These are phyloP conservation scores for Cyberlindnera meyerae DNA, from an alignment of 805 yeast species.

Conservation along the genomic window DNA sequence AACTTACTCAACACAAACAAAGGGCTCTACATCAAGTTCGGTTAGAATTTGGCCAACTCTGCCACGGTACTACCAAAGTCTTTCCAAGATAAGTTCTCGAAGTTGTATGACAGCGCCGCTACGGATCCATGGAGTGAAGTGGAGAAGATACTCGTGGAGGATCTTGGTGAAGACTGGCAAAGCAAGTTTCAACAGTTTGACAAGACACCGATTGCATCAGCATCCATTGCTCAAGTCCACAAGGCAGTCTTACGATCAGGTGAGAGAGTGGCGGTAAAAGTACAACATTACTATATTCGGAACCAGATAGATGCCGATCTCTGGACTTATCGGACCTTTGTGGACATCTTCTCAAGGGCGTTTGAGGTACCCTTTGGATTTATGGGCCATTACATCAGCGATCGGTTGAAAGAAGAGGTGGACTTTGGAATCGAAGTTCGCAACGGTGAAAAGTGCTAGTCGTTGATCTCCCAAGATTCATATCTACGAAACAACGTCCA, in stretches of 20 bases:
- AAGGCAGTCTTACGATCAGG: constrained; percentile 44
- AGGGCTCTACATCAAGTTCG: constrained; percentile 69
- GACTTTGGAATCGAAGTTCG: constrained; percentile 53
- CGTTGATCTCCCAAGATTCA: constrained; percentile 38
- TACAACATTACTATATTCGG: constrained; percentile 59
- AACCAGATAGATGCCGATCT: constrained; percentile 61
- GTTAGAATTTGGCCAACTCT: constrained; percentile 78
- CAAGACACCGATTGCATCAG: constrained; percentile 63
- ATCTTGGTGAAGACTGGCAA: constrained; percentile 40
- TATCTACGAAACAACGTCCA: constrained; percentile 39
- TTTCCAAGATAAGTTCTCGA: constrained; percentile 51
- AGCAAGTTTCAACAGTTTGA: constrained; percentile 41
- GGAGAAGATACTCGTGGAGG: constrained; percentile 35
- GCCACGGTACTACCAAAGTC: constrained; percentile 62
- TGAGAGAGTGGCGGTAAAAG: constrained; percentile 56
- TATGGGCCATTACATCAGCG: constrained; percentile 52
- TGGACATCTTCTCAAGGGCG: constrained; percentile 48
- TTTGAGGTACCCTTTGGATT: constrained; percentile 62
- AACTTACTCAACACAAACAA: constrained; percentile 42
- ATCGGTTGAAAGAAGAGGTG: constrained; percentile 54
- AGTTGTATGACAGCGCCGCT: constrained; percentile 67
- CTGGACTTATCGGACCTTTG: constrained; percentile 46
- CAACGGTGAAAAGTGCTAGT: constrained; percentile 42
- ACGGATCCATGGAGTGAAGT: constrained; percentile 45
- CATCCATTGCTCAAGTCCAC: constrained; percentile 71